These are phyloP conservation scores for Aphanomyces invadans DNA, from an alignment of 352 stramenopile genomes.

Conservation along the genomic window DNA sequence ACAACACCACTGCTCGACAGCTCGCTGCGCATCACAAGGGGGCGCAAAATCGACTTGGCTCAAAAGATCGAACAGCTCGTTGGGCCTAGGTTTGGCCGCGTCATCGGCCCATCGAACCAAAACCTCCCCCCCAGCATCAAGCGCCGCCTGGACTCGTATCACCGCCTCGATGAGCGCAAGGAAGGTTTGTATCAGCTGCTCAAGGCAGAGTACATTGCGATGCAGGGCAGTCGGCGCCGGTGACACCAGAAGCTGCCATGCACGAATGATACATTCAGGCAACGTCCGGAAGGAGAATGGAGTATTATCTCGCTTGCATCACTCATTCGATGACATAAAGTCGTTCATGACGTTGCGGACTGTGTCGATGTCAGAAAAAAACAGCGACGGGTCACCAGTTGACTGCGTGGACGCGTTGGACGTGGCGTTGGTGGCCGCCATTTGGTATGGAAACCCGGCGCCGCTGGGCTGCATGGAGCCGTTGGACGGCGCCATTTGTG, in stretches of 20 bases:
- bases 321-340: conserved; percentile 14
- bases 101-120: conserved; percentile 35
- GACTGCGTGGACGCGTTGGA: neutral
- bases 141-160: conserved; percentile 39
- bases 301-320: neutral
- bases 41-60: conserved; percentile 36
- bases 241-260: too few relatives aligned
- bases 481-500: neutral
- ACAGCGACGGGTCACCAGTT: neutral
- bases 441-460: neutral
- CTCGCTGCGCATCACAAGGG: conserved; percentile 30
- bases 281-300: too few relatives aligned
- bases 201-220: conserved; percentile 35
- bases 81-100: conserved; percentile 44
- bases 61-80: conserved; percentile 68
- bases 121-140: conserved; percentile 49
- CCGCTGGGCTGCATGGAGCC: neutral
- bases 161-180: conserved; percentile 36
- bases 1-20: conserved; percentile 43
- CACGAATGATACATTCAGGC: too few relatives aligned
- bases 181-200: conserved; percentile 51
- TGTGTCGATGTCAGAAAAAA: conserved; percentile 9
- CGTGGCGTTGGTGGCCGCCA: neutral
- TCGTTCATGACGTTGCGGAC: conserved; percentile 21
- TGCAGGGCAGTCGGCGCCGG: neutral